phyloP scores from a whole-genome alignment of 164 flowering plant species.

The Aristolochia contorta region DNA sequence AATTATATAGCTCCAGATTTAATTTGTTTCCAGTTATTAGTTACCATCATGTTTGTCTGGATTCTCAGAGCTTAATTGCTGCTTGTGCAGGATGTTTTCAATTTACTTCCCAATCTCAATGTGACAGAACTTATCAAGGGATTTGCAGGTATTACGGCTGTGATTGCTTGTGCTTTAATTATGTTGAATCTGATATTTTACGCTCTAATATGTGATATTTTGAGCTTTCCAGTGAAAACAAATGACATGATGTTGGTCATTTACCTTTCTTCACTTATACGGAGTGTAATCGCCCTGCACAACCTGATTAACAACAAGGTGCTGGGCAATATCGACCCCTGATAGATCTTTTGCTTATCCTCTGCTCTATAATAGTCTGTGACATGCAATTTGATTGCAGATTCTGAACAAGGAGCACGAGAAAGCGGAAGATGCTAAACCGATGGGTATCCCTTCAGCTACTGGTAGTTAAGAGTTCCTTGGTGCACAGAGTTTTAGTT shows the following conservation, averaged over 20 bases:
- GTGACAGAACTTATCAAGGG: slow-evolving; percentile 78
- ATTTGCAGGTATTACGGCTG: slow-evolving; percentile 59
- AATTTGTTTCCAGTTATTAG: too few species aligned
- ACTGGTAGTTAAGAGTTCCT: slow-evolving; percentile 32
- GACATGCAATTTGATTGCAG: slow-evolving; percentile 26
- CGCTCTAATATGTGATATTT: neutral
- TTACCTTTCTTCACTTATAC: slow-evolving; percentile 89
- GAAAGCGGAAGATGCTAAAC: slow-evolving; percentile 83
- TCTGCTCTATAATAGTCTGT: too few species aligned
- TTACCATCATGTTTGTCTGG: neutral
- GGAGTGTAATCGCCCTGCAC: slow-evolving; percentile 94
- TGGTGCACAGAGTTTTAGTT: too few species aligned
- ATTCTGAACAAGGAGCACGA: slow-evolving; percentile 95
- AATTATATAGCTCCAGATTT: too few species aligned
- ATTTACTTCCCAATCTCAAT: slow-evolving; percentile 88
- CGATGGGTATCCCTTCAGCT: slow-evolving; percentile 44
- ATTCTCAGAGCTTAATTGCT: neutral
- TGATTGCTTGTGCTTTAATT: neutral
- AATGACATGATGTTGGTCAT: slow-evolving; percentile 98
- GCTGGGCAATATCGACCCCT: too few species aligned
- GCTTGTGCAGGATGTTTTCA: slow-evolving; percentile 78
- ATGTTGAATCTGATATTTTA: neutral
- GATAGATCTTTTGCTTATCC: too few species aligned
- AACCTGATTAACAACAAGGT: slow-evolving; percentile 99
- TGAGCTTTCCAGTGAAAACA: slow-evolving; percentile 66